Evolutionary conservation across 305 asterid genomes (phyloP).

Genomic region (Lippia alba): DNA sequence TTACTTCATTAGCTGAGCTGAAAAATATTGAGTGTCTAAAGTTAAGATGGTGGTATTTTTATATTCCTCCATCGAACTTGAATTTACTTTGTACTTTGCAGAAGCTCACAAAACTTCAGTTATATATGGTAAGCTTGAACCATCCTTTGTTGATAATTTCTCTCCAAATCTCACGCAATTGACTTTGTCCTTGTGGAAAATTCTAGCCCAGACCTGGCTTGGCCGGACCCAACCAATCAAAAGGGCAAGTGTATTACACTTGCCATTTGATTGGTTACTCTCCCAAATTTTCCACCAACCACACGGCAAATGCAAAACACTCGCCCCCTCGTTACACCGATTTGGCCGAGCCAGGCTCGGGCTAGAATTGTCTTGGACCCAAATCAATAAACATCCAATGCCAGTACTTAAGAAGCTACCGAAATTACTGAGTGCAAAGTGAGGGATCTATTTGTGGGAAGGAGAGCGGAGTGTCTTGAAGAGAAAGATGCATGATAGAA

Average conservation of each 20-base stretch:
- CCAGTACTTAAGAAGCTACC: slow-evolving; percentile 20
- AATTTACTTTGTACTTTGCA: slow-evolving; percentile 1
- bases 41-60: not conserved
- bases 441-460: too few species aligned
- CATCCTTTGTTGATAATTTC: slow-evolving; percentile 7
- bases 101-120: slow-evolving; percentile 3
- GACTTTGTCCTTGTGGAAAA: too few species aligned
- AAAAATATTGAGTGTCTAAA: slow-evolving; percentile 16
- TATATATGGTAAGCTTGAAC: not conserved
- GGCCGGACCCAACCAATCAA: too few species aligned
- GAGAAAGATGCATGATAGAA: too few species aligned
- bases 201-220: too few species aligned
- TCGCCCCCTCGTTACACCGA: too few species aligned
- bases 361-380: not conserved
- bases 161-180: slow-evolving; percentile 28
- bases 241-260: too few species aligned
- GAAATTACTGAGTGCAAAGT: not conserved
- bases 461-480: too few species aligned
- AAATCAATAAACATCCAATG: slow-evolving; percentile 14
- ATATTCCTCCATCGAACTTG: not conserved
- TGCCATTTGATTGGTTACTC: too few species aligned
- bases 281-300: too few species aligned
- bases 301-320: too few species aligned
- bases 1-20: slow-evolving; percentile 19
- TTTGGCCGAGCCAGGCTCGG: too few species aligned